Evolutionary conservation across 2,329 filamentous ascomycete species (phyloP).

Genomic region (Colletotrichum euphorbiae): DNA sequence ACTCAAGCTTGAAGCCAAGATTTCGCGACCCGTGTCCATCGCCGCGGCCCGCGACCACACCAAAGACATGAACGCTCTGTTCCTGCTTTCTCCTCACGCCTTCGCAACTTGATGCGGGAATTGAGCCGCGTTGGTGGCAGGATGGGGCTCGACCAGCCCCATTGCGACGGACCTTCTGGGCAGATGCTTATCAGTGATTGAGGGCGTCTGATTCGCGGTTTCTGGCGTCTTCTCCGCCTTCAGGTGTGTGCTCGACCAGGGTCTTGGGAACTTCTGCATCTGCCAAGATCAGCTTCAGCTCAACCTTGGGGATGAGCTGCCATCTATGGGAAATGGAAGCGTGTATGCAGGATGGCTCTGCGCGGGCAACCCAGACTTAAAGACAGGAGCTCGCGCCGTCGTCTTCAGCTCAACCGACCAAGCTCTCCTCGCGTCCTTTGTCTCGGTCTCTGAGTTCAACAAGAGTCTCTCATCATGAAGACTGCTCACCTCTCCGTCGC

Average conservation of each 20-base stretch:
- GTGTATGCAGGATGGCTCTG: background rate
- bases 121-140: constrained; percentile 7
- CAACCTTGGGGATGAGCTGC: constrained; percentile 12
- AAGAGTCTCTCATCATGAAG: constrained; percentile 31
- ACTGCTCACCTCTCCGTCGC: constrained; percentile 27
- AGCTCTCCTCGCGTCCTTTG: constrained; percentile 15
- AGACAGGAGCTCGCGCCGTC: background rate
- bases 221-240: constrained; percentile 13
- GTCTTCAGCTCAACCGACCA: constrained; percentile 9
- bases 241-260: background rate
- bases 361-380: constrained; percentile 8
- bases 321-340: background rate
- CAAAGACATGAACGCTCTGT: too few relatives aligned
- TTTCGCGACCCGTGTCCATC: background rate
- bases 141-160: background rate
- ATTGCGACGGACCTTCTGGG: background rate
- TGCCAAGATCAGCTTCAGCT: constrained; percentile 31
- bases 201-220: constrained; percentile 16
- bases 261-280: constrained; percentile 9
- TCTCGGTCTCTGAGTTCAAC: background rate
- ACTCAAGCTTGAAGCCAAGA: constrained; percentile 11
- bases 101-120: constrained; percentile 7
- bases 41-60: background rate
- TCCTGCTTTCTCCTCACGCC: background rate
- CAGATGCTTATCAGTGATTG: constrained; percentile 34